These are phyloP conservation scores for Linum tenue DNA, from an alignment of 345 rosid species.

Conservation along the genomic window DNA sequence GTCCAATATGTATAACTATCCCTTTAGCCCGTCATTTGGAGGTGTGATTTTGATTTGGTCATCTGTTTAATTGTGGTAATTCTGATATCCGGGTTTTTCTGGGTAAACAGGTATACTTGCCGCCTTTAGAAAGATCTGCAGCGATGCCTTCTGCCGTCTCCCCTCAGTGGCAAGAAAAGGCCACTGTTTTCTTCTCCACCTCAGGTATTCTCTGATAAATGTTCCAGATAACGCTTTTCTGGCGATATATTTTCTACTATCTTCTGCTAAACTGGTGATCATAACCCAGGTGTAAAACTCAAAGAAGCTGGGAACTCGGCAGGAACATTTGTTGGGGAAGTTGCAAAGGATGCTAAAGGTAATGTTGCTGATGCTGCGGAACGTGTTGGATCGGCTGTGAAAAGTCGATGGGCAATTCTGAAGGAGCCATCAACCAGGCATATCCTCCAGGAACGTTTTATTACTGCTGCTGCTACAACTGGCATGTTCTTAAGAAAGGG, in stretches of 20 bases:
- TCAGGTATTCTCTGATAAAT: constrained; percentile 41
- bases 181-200: constrained; percentile 77
- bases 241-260: constrained; percentile 3
- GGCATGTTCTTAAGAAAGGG: constrained; percentile 81
- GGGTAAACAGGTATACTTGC: not conserved
- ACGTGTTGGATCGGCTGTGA: constrained; percentile 58
- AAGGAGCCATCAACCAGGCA: constrained; percentile 86
- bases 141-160: constrained; percentile 66
- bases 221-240: not conserved
- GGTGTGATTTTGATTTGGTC: not conserved
- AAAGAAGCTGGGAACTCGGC: constrained; percentile 82
- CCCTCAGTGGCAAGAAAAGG: constrained; percentile 83
- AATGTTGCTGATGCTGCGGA: constrained; percentile 81
- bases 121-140: not conserved
- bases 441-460: constrained; percentile 66
- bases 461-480: constrained; percentile 81
- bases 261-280: constrained; percentile 5
- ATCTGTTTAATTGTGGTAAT: not conserved
- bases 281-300: constrained; percentile 58
- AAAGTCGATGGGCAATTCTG: constrained; percentile 69
- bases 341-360: constrained; percentile 88
- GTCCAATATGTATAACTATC: not conserved
- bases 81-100: not conserved
- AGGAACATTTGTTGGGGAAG: constrained; percentile 71
- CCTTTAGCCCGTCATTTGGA: not conserved